Evolutionary conservation across 1,139 yeast genomes (phyloP).

Genomic region (Protomyces arabidopsidicola): DNA sequence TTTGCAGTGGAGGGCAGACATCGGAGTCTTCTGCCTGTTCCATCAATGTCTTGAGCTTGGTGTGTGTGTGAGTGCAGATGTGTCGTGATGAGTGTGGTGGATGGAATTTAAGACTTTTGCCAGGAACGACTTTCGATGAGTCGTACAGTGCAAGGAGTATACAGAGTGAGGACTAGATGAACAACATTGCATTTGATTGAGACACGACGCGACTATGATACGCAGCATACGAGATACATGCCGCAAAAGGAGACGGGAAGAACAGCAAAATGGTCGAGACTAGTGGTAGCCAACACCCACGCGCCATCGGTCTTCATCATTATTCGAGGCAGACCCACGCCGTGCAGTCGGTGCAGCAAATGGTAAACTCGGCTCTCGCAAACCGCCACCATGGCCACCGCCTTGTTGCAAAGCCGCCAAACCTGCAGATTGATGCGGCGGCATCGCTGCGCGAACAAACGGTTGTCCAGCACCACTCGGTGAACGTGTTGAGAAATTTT

Average conservation of each 20-base stretch:
- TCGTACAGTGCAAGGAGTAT: too few relatives aligned
- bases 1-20: too few relatives aligned
- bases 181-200: neutral
- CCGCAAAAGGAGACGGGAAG: neutral
- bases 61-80: too few relatives aligned
- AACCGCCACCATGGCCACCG: neutral
- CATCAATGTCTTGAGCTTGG: too few relatives aligned
- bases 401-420: neutral
- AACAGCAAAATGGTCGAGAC: neutral
- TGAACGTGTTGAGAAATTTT: neutral
- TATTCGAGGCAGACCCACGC: slow-evolving; percentile 11
- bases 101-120: too few relatives aligned
- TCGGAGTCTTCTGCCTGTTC: too few relatives aligned
- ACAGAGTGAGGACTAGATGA: too few relatives aligned
- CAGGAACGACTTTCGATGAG: too few relatives aligned
- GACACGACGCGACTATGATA: neutral
- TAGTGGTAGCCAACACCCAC: slow-evolving; percentile 24
- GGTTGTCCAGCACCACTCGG: neutral
- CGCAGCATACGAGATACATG: neutral
- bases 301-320: slow-evolving; percentile 19
- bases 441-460: neutral
- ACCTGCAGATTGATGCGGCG: neutral
- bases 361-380: slow-evolving; percentile 18
- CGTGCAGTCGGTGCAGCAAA: slow-evolving; percentile 14
- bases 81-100: too few relatives aligned